Base-by-base conservation (phyloP, 1,284 basidiomycete species). In the Apiotrichum mycotoxinovorans region DNA sequence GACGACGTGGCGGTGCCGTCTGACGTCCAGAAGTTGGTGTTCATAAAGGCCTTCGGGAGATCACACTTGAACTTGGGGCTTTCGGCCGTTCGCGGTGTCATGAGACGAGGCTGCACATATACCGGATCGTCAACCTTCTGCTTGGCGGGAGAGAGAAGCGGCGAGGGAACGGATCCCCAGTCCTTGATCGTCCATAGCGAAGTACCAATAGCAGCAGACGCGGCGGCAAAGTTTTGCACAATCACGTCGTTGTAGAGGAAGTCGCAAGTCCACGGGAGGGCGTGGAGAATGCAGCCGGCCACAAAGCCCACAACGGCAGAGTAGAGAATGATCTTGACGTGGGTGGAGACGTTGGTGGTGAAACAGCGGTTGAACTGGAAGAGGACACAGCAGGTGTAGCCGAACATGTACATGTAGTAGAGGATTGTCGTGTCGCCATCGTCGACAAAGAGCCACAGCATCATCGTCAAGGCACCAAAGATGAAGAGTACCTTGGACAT, bases 341-440 rank as follows among this genome's bases (percentile, higher is more conserved):
- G 56, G 2, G 20, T 37, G 11, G 56, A 38, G 12, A 52, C 51
- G 51, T 57, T 57, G 17, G 56, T 57, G 18, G 57, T 52, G 26
- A 59, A 59, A 37, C 53, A 52, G 22, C 57, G 48, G 50, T 52
- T 59, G 49, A 55, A 55, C 40, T 59, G 57, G 53, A 55, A 59
- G 17, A 59, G 18, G 18, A 59, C 35, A 22, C 44, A 48, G 50
- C 57, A 54, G 10, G 49, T 49, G 53, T 59, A 59, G 34, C 53
- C 57, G 20, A 54, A 54, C 27, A 42, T 38, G 51, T 59, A 59
- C 23, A 44, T 23, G 30, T 55, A 52, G 45, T 44, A 59, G 38
- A 59, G 42, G 53, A 55, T 52, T 2, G 47, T 52, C n/a, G 49
- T 52, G 18, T 55, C 41, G 22, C 33, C 34, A 37, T 14, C 33